Evolutionary conservation across 139 green algal species (phyloP), one percentile per base, ranked within the genome.

Genomic region (Chlorella ohadii): DNA sequence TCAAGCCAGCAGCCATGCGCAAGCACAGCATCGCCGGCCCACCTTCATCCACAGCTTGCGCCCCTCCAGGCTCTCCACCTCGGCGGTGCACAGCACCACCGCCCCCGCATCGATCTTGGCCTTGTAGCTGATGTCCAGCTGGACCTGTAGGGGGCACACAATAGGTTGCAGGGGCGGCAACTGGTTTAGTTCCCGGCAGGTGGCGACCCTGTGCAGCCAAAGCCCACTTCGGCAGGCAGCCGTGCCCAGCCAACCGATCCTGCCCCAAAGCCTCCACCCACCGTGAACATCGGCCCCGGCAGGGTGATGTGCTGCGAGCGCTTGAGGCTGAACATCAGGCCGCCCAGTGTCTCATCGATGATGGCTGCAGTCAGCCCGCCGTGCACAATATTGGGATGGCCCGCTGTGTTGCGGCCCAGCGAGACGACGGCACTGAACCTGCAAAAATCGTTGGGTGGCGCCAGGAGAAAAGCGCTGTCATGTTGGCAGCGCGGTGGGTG

Each of bases 21-120:
- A 55, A 59, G 51, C 51, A 59, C 51, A 59, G 12, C 51, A 9
- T 20, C 33, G 88, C 33, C 91, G 90, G 51, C 51, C 51, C 51
- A 59, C 51, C 36, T 84, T 90, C 94, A 97, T 94, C 91, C 91
- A 97, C 41, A 95, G 66, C 88, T 97, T 97, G 12, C 94, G 79
- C 27, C 92, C 90, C 57, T 94, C 89, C 20, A 94, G 67, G n/a
- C 74, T 81, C 67, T 97, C 94, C 13, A 97, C 84, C 70, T 93
- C 85, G 3, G 90, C 88, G 11, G 81, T 92, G 56, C 93, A 93
- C 64, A 95, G 86, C 44, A 98, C 70, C 90, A 81, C 31, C 66
- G 70, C 23, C 84, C 92, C 34, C 82, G 89, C 70, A 73, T 80
- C 38, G 31, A 91, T 85, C 68, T 92, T 92, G 68, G 51, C 38